phyloP scores from a whole-genome alignment of 768 basidiomycete genomes.

The Pholiota molesta region DNA sequence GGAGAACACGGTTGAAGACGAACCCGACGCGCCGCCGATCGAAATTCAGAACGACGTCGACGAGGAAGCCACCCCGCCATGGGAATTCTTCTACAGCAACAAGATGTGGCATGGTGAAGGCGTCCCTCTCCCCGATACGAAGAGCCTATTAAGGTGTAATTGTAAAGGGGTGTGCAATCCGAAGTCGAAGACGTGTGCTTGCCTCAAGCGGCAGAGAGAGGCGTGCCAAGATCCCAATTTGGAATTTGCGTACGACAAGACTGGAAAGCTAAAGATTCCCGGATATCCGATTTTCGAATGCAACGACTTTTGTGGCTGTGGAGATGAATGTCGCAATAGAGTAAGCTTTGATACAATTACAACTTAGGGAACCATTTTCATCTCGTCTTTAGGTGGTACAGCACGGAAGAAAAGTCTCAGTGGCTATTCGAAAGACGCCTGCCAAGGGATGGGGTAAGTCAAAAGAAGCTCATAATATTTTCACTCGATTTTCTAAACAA shows the following conservation, averaged over 20 bases:
- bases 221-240: slow-evolving; percentile 31
- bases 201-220: slow-evolving; percentile 58
- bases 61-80: slow-evolving; percentile 68
- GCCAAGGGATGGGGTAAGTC: slow-evolving; percentile 85
- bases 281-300: slow-evolving; percentile 84
- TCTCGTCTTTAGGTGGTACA: slow-evolving; percentile 64
- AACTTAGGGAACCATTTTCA: background rate
- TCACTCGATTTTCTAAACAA: background rate
- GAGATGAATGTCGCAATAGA: slow-evolving; percentile 79
- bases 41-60: slow-evolving; percentile 70
- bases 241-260: slow-evolving; percentile 75
- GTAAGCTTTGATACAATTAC: slow-evolving; percentile 43
- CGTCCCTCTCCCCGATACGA: slow-evolving; percentile 67
- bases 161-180: slow-evolving; percentile 81
- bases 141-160: slow-evolving; percentile 64
- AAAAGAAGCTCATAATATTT: background rate
- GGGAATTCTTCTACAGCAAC: slow-evolving; percentile 91
- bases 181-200: slow-evolving; percentile 71
- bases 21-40: slow-evolving; percentile 71
- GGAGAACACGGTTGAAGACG: slow-evolving; percentile 66
- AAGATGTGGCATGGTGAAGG: slow-evolving; percentile 72
- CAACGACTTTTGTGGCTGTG: slow-evolving; percentile 80
- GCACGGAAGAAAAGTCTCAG: slow-evolving; percentile 64
- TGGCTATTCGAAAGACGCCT: slow-evolving; percentile 70
- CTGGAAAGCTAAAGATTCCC: slow-evolving; percentile 51